A percentile compares a stretch with the other conserved stretches of the same genome.
phyloP scores from a whole-genome alignment of 495 filamentous ascomycete genomes.

The Antarctomyces pellizariae region DNA sequence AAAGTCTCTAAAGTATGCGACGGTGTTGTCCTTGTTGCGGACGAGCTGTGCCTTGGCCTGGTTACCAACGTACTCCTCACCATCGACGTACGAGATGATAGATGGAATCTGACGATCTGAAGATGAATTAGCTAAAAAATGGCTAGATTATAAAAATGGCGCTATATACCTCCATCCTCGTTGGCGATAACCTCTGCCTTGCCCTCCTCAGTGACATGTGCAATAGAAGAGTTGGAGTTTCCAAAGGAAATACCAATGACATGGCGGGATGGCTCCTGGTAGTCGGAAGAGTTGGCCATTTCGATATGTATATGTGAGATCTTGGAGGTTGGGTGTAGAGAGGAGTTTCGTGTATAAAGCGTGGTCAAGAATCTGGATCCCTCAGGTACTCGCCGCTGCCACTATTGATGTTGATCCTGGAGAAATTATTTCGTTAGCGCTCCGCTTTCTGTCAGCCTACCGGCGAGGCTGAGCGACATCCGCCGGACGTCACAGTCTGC shows the following conservation, averaged over 20 bases:
- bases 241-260: conserved; percentile 95
- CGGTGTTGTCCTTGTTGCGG: conserved; percentile 76
- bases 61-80: conserved; percentile 88
- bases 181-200: conserved; percentile 96
- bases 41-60: conserved; percentile 86
- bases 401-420: conserved; percentile 6
- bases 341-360: no score
- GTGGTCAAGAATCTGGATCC: no score
- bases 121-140: conserved; percentile 5
- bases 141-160: conserved; percentile 5
- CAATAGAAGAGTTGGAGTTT: conserved; percentile 94
- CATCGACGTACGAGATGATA: conserved; percentile 78
- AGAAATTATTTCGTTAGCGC: conserved; percentile 11
- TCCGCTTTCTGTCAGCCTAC: no score
- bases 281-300: no score
- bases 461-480: no score
- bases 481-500: background rate
- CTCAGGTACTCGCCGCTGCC: no score
- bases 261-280: no score
- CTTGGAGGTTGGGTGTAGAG: no score
- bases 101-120: conserved; percentile 91
- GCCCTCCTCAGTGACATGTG: conserved; percentile 63
- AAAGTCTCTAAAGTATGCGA: conserved; percentile 90
- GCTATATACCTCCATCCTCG: conserved; percentile 71
- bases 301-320: no score